Conservation (phyloP, 23 red algal genomes). For the Agarophyton chilense region DNA sequence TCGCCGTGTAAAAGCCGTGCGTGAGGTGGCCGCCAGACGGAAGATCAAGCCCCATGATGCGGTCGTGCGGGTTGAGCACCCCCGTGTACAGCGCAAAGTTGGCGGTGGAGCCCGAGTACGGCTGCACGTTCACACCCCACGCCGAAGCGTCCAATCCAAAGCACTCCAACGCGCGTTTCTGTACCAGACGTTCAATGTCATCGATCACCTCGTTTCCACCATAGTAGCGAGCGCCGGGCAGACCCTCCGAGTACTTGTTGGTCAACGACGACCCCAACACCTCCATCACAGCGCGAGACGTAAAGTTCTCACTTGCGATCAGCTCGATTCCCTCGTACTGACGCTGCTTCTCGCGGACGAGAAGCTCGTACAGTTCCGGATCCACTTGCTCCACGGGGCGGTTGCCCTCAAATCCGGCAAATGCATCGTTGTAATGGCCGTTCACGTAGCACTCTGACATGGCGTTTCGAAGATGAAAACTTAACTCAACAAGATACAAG, state of each 20-base stretch:
- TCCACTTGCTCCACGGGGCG: constrained; percentile 72
- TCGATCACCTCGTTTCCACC: constrained; percentile 98
- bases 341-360: constrained; percentile 85
- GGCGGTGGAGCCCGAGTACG: constrained; percentile 97
- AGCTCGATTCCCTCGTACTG: constrained; percentile 98
- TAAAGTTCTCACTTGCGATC: constrained; percentile 99
- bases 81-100: constrained; percentile 98
- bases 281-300: constrained; percentile 87
- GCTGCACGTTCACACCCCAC: constrained; percentile 99
- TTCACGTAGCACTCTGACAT: constrained; percentile 89
- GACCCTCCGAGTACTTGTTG: constrained; percentile 99
- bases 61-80: constrained; percentile 94
- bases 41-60: constrained; percentile 99
- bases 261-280: constrained; percentile 91
- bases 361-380: constrained; percentile 81
- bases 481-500: no score
- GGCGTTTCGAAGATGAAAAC: not conserved
- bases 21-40: constrained; percentile 97
- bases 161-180: constrained; percentile 89
- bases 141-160: constrained; percentile 67
- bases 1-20: constrained; percentile 98
- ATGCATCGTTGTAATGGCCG: constrained; percentile 60
- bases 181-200: constrained; percentile 92
- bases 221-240: constrained; percentile 95
- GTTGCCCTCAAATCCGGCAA: constrained; percentile 83